phyloP scores from a whole-genome alignment of 768 basidiomycete genomes.

The Phaeotremella fagi region DNA sequence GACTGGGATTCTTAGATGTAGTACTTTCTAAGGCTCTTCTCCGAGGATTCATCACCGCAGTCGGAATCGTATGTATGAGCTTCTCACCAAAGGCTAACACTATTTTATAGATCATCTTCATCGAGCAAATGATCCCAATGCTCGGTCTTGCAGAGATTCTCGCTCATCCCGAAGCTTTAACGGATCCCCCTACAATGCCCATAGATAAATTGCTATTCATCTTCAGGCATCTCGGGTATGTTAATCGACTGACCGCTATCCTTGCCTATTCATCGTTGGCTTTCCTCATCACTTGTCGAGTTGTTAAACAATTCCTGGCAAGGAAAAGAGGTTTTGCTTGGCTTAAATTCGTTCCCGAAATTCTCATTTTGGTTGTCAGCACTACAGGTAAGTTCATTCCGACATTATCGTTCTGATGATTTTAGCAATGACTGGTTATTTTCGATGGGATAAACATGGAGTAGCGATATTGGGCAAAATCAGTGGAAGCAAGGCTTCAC shows the following conservation, averaged over 20 bases:
- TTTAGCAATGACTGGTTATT: no score
- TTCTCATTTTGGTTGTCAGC: constrained; percentile 75
- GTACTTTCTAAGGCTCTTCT: constrained; percentile 82
- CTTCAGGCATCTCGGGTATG: constrained; percentile 52
- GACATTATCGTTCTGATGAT: no score
- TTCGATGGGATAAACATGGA: constrained; percentile 71
- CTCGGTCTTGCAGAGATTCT: constrained; percentile 60
- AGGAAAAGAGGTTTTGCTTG: constrained; percentile 57
- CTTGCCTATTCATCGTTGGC: constrained; percentile 70
- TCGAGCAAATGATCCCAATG: constrained; percentile 73
- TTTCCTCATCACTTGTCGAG: constrained; percentile 60
- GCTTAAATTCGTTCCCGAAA: constrained; percentile 82
- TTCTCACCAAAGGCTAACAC: not conserved
- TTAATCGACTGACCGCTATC: constrained; percentile 63
- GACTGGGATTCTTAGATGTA: constrained; percentile 88
- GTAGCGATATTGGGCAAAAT: constrained; percentile 81
- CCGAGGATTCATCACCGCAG: constrained; percentile 78
- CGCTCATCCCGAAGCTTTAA: constrained; percentile 18
- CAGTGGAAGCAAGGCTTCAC: constrained; percentile 53
- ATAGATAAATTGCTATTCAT: constrained; percentile 75
- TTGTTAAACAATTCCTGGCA: constrained; percentile 49
- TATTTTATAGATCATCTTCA: constrained; percentile 60
- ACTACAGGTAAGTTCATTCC: constrained; percentile 68
- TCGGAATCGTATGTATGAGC: constrained; percentile 47
- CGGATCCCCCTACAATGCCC: constrained; percentile 56